Evolutionary conservation across 768 basidiomycete genomes (phyloP).

Genomic region (Termitomyces sp.): DNA sequence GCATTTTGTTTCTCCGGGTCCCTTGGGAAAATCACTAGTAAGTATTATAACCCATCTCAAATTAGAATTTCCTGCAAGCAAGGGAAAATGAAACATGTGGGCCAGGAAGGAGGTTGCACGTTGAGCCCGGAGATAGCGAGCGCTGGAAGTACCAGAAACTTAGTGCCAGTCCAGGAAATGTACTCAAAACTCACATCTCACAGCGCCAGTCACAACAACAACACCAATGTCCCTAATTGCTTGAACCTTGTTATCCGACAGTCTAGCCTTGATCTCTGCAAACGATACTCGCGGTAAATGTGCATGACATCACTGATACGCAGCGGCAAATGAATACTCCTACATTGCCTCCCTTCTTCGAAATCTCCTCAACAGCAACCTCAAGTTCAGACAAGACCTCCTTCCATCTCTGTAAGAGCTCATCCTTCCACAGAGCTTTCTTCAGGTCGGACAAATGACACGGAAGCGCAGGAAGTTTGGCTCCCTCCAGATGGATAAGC

Average conservation of each 20-base stretch:
- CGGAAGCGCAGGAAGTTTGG: constrained; percentile 29
- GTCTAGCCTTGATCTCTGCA: constrained; percentile 35
- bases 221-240: constrained; percentile 47
- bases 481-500: not conserved
- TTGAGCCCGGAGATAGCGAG: constrained; percentile 43
- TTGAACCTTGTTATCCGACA: constrained; percentile 37
- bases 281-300: constrained; percentile 42
- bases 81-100: constrained; percentile 27
- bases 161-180: not conserved
- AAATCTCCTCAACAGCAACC: constrained; percentile 40
- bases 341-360: constrained; percentile 39
- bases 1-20: constrained; percentile 42
- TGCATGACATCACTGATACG: not conserved
- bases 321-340: constrained; percentile 4
- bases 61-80: not conserved
- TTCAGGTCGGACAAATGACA: constrained; percentile 57
- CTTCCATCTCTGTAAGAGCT: constrained; percentile 45
- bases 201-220: constrained; percentile 51
- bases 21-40: constrained; percentile 46
- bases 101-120: constrained; percentile 43
- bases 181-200: constrained; percentile 37
- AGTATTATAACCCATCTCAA: not conserved
- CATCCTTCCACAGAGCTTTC: constrained; percentile 41
- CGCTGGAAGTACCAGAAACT: constrained; percentile 21
- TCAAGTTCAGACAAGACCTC: constrained; percentile 47